phyloP scores from a whole-genome alignment of 129 eudicot species.

The Tagetes patula region DNA sequence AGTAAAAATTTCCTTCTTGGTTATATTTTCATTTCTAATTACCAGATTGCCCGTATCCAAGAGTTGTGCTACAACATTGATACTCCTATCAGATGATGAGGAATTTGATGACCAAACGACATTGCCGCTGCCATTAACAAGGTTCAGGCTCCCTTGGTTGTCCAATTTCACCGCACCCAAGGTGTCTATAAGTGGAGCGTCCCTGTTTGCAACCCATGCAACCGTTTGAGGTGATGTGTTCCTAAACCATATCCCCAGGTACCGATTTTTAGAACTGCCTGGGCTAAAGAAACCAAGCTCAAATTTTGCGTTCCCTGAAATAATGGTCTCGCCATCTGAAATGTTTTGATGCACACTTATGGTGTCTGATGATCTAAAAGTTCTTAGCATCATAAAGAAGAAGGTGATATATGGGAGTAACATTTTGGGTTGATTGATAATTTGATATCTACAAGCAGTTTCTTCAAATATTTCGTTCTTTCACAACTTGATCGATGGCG shows the following conservation, averaged over 20 bases:
- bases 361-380: constrained; percentile 22
- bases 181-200: constrained; percentile 16
- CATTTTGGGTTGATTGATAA: background rate
- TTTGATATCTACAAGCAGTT: background rate
- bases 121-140: constrained; percentile 10
- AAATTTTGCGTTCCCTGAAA: constrained; percentile 21
- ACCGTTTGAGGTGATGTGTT: constrained; percentile 13
- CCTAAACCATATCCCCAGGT: constrained; percentile 28
- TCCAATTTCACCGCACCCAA: constrained; percentile 22
- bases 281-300: constrained; percentile 44
- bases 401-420: background rate
- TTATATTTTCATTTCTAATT: background rate
- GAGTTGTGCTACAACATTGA: constrained; percentile 23
- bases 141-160: constrained; percentile 18
- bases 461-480: background rate
- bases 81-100: background rate
- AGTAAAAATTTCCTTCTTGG: background rate
- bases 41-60: constrained; percentile 35
- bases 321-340: constrained; percentile 34
- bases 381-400: constrained; percentile 7
- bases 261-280: constrained; percentile 27
- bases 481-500: constrained; percentile 3
- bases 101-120: constrained; percentile 35
- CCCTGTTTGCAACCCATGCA: constrained; percentile 34
- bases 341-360: constrained; percentile 22